A percentile compares a stretch with the other conserved stretches of the same genome.
These are phyloP conservation scores for Linnemannia schmuckeri DNA, from an alignment of 192 early-diverging fungal species.

Conservation along the genomic window DNA sequence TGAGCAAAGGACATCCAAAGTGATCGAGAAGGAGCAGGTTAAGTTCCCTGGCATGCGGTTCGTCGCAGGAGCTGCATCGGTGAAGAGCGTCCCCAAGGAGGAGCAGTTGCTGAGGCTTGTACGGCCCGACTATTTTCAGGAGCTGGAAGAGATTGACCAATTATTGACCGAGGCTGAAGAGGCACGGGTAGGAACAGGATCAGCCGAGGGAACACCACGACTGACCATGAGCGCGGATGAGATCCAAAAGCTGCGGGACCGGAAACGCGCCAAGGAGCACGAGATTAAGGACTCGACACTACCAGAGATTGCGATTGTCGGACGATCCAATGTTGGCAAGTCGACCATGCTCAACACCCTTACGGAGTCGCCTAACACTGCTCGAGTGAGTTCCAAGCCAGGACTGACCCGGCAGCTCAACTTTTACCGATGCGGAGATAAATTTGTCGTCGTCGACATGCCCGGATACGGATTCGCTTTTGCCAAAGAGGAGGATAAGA, in stretches of 20 bases:
- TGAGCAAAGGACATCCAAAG: constrained; percentile 34
- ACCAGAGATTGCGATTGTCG: constrained; percentile 58
- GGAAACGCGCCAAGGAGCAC: constrained; percentile 17
- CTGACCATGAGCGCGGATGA: constrained; percentile 16
- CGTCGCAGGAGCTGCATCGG: constrained; percentile 29
- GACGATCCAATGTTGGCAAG: constrained; percentile 86
- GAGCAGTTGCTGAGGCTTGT: constrained; percentile 22
- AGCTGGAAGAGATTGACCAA: constrained; percentile 24
- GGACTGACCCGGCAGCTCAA: constrained; percentile 87
- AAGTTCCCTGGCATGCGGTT: constrained; percentile 49
- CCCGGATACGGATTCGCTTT: constrained; percentile 88
- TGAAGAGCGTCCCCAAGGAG: constrained; percentile 34
- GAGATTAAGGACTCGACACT: constrained; percentile 39
- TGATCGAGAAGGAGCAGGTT: constrained; percentile 48
- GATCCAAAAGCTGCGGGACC: constrained; percentile 14
- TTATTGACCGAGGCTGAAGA: constrained; percentile 19
- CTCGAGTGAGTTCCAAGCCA: constrained; percentile 77
- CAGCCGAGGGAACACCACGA: background rate
- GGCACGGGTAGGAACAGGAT: background rate
- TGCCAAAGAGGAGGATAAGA: constrained; percentile 70
- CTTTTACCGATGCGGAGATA: constrained; percentile 75
- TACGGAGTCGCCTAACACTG: constrained; percentile 68
- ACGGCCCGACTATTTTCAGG: constrained; percentile 46
- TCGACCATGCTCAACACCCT: constrained; percentile 81
- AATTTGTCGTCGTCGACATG: constrained; percentile 83